A percentile compares a stretch with the other conserved stretches of the same genome.
phyloP scores from a whole-genome alignment of 176 grass and related monocot genomes.

The Panicum miliaceum region DNA sequence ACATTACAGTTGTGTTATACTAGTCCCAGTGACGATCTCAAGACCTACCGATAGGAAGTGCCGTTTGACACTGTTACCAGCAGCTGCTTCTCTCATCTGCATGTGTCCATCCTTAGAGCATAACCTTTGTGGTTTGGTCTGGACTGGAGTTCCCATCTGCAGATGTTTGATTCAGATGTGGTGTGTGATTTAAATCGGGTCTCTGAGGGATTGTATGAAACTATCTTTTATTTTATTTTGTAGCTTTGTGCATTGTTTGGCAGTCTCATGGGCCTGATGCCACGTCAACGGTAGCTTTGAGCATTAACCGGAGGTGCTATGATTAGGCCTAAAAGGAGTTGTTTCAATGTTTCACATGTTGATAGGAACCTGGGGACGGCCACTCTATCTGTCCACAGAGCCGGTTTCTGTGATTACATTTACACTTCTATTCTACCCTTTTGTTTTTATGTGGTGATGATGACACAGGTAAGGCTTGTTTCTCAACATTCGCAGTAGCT shows the following conservation, averaged over 20 bases:
- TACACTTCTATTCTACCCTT: not conserved
- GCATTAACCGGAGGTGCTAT: not conserved
- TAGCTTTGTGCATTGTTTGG: not conserved
- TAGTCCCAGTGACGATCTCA: conserved; percentile 37
- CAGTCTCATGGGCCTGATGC: not conserved
- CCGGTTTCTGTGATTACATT: not conserved
- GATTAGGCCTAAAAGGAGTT: not conserved
- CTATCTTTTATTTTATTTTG: not conserved
- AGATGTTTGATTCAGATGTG: conserved; percentile 6
- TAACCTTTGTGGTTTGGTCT: conserved; percentile 42
- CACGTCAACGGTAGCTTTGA: not conserved
- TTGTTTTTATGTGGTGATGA: not conserved
- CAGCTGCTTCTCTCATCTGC: conserved; percentile 39
- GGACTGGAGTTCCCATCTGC: not conserved
- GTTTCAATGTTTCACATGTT: not conserved
- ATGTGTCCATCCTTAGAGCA: conserved; percentile 18
- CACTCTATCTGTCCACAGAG: not conserved
- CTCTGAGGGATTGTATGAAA: not conserved
- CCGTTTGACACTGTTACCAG: conserved; percentile 72
- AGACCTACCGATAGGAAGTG: conserved; percentile 74
- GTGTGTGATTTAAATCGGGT: conserved; percentile 5
- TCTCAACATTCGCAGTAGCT: conserved; percentile 67
- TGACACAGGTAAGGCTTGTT: conserved; percentile 46
- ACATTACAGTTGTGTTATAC: not conserved
- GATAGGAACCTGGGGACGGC: not conserved